A percentile compares a stretch with the other conserved stretches of the same genome.
Conservation (phyloP, 768 basidiomycete genomes). For the Lanmaoa pseudosensibilis region DNA sequence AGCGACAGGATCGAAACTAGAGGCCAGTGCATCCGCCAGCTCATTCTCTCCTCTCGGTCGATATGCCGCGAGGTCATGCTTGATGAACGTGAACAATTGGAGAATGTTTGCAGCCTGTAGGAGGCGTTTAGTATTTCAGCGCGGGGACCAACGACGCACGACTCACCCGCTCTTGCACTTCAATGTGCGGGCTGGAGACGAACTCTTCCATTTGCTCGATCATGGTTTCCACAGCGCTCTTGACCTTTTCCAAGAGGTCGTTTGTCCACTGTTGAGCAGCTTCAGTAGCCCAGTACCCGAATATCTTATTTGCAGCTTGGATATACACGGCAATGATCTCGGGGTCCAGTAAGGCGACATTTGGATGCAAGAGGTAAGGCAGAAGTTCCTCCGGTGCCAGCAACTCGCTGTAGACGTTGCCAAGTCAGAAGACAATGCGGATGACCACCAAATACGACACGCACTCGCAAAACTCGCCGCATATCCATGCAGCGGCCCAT, state of each 20-base stretch:
- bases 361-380: constrained; percentile 63
- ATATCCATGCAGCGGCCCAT: constrained; percentile 96
- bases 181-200: constrained; percentile 64
- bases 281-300: constrained; percentile 80
- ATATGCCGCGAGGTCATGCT: constrained; percentile 64
- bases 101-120: constrained; percentile 76
- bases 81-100: constrained; percentile 74
- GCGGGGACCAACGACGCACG: background rate
- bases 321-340: constrained; percentile 78
- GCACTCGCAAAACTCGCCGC: constrained; percentile 91
- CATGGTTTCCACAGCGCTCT: constrained; percentile 60
- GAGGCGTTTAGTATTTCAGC: constrained; percentile 1
- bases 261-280: constrained; percentile 77
- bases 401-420: constrained; percentile 56
- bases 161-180: constrained; percentile 89
- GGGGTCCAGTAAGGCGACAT: constrained; percentile 53
- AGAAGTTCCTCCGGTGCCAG: constrained; percentile 73
- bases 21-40: constrained; percentile 38
- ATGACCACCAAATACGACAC: constrained; percentile 25
- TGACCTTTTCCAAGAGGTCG: constrained; percentile 65
- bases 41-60: constrained; percentile 41
- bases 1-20: constrained; percentile 38
- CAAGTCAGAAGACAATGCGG: background rate
- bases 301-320: constrained; percentile 82
- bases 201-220: constrained; percentile 60